A percentile compares a stretch with the other conserved stretches of the same genome.
Evolutionary conservation across 768 basidiomycete genomes (phyloP).

Genomic region (Leccinum obscurum): DNA sequence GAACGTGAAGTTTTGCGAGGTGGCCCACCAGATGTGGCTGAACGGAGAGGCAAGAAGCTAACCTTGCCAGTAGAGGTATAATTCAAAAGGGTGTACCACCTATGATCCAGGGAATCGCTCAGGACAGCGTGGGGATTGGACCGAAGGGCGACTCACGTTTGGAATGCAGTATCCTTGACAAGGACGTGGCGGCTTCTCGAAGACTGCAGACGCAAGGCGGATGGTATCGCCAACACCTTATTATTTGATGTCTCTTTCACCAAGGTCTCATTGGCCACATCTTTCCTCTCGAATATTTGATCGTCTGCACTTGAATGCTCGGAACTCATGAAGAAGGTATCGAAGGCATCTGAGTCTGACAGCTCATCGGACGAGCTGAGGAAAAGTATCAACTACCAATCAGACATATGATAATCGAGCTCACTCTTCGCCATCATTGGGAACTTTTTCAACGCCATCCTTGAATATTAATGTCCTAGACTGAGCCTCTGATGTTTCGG

Average conservation of each 20-base stretch:
- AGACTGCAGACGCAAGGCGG: not conserved
- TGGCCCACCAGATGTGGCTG: not conserved
- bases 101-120: not conserved
- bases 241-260: not conserved
- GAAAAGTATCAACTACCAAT: not conserved
- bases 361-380: not conserved
- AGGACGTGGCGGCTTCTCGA: not conserved
- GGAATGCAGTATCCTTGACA: not conserved
- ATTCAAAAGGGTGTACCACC: not conserved
- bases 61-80: not conserved
- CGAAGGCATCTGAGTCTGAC: not conserved
- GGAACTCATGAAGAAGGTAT: not conserved
- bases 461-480: not conserved
- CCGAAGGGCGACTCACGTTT: not conserved
- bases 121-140: not conserved
- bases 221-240: not conserved
- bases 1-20: not conserved
- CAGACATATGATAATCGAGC: not conserved
- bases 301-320: not conserved
- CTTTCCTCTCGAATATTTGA: not conserved
- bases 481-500: not conserved
- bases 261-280: not conserved
- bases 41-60: not conserved
- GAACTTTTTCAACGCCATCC: not conserved
- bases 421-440: not conserved